Conservation (phyloP, 2,329 filamentous ascomycete species). For the Beauveria rudraprayagi region DNA sequence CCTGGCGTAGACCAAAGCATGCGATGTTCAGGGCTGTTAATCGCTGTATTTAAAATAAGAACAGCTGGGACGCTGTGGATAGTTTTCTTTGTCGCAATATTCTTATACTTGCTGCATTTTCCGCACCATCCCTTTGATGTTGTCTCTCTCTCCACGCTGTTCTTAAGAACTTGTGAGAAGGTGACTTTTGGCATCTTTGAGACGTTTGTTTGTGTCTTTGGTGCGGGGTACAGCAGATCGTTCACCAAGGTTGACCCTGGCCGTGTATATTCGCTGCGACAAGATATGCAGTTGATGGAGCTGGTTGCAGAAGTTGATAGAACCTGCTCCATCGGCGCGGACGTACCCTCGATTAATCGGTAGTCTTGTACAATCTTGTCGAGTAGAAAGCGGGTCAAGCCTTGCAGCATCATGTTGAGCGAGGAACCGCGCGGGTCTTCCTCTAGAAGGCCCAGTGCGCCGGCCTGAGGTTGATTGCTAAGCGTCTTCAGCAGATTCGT, state of each 20-base stretch:
- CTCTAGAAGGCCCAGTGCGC: conserved; percentile 72
- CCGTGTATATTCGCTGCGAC: conserved; percentile 75
- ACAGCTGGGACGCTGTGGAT: conserved; percentile 76
- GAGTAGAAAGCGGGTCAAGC: conserved; percentile 75
- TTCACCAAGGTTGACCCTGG: conserved; percentile 74
- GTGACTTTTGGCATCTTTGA: conserved; percentile 48
- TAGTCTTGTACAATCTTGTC: conserved; percentile 74
- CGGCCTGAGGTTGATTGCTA: conserved; percentile 71
- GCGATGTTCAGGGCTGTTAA: conserved; percentile 62
- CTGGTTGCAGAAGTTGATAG: conserved; percentile 64
- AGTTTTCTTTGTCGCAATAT: conserved; percentile 74
- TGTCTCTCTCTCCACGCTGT: conserved; percentile 81
- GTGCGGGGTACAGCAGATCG: conserved; percentile 69
- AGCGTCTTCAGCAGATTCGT: conserved; percentile 91
- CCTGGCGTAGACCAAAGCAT: conserved; percentile 81
- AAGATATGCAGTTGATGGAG: conserved; percentile 77
- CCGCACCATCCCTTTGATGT: conserved; percentile 90
- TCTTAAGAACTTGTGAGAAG: conserved; percentile 89
- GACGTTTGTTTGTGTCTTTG: conserved; percentile 41
- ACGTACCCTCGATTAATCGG: conserved; percentile 54
- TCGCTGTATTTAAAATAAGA: conserved; percentile 80
- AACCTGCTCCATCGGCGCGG: conserved; percentile 61
- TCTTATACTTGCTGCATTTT: conserved; percentile 83
- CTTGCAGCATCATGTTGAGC: conserved; percentile 75
- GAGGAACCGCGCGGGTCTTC: conserved; percentile 68